Conservation (phyloP, 306 rosid species). For the Pachyrhizus erosus region DNA sequence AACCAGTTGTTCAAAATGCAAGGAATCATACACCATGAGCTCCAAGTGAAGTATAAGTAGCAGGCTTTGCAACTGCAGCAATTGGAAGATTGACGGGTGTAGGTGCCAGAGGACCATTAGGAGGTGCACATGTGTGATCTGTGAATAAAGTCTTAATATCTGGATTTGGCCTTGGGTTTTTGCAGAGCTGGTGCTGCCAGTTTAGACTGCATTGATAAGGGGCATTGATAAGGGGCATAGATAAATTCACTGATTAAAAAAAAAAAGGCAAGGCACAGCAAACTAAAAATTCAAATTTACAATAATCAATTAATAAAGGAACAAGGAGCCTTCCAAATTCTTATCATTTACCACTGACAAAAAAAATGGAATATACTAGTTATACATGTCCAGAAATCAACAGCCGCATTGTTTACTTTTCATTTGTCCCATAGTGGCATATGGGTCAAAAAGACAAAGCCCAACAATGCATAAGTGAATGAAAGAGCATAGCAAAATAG, state of each 20-base stretch:
- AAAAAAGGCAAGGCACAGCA: conserved; percentile 11
- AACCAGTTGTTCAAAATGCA: conserved; percentile 48
- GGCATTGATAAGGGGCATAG: conserved; percentile 45
- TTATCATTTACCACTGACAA: conserved; percentile 10
- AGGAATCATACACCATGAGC: conserved; percentile 72
- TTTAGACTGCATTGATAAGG: conserved; percentile 75
- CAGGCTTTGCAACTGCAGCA: conserved; percentile 75
- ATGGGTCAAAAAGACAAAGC: neutral
- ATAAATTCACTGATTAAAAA: conserved; percentile 4
- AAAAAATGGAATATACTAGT: conserved; percentile 22
- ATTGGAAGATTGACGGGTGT: conserved; percentile 79
- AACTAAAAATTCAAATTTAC: conserved; percentile 23
- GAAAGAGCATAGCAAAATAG: neutral
- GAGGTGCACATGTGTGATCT: conserved; percentile 77
- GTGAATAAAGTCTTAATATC: conserved; percentile 82
- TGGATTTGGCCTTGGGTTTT: conserved; percentile 74
- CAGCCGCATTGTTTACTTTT: neutral
- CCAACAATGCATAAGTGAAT: neutral
- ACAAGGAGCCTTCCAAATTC: conserved; percentile 13
- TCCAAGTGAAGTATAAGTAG: conserved; percentile 69
- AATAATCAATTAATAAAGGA: neutral
- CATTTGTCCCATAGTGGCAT: neutral
- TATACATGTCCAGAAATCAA: neutral
- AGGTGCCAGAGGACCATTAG: conserved; percentile 71
- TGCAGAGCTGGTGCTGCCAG: conserved; percentile 95